Percentiles rank a stretch among this genome's conserved stretches.
Conservation (phyloP, 139 green algal species). For the Chlamydomonas applanata region DNA sequence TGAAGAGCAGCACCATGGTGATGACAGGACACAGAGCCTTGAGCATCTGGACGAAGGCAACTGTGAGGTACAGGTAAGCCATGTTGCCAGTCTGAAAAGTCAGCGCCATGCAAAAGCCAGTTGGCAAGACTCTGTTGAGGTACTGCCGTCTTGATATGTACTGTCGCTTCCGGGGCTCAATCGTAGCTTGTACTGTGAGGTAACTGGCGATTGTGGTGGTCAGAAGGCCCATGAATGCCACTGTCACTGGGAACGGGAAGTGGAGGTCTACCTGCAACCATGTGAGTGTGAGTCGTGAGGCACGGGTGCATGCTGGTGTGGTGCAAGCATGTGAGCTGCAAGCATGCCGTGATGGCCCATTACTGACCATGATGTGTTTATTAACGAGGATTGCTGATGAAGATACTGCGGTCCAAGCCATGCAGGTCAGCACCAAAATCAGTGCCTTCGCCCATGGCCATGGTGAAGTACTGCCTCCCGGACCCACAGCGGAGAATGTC, state of each 20-base stretch:
- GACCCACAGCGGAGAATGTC: too few relatives aligned
- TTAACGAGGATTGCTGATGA: slow-evolving; percentile 1
- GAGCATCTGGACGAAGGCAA: slow-evolving; percentile 79
- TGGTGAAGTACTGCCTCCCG: too few relatives aligned
- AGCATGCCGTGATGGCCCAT: neutral
- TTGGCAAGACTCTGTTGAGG: slow-evolving; percentile 30
- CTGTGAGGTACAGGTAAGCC: slow-evolving; percentile 76
- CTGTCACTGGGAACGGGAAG: slow-evolving; percentile 37
- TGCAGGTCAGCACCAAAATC: neutral
- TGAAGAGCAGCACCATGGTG: slow-evolving; percentile 78
- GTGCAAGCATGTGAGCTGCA: neutral
- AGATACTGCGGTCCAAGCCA: neutral
- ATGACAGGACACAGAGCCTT: slow-evolving; percentile 80
- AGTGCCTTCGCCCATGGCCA: too few relatives aligned
- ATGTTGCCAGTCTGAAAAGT: slow-evolving; percentile 27
- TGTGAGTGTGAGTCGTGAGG: too few relatives aligned
- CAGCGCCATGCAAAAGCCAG: slow-evolving; percentile 44
- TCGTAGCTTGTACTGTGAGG: neutral
- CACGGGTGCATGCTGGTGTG: too few relatives aligned
- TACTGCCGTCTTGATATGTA: slow-evolving; percentile 21
- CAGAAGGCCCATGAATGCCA: slow-evolving; percentile 34
- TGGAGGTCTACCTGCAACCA: slow-evolving; percentile 23
- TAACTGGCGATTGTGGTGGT: slow-evolving; percentile 21
- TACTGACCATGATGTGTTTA: slow-evolving; percentile 3
- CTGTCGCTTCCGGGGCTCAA: neutral